These are phyloP conservation scores for Erigeron canadensis DNA, from an alignment of 129 eudicot species.

Conservation along the genomic window DNA sequence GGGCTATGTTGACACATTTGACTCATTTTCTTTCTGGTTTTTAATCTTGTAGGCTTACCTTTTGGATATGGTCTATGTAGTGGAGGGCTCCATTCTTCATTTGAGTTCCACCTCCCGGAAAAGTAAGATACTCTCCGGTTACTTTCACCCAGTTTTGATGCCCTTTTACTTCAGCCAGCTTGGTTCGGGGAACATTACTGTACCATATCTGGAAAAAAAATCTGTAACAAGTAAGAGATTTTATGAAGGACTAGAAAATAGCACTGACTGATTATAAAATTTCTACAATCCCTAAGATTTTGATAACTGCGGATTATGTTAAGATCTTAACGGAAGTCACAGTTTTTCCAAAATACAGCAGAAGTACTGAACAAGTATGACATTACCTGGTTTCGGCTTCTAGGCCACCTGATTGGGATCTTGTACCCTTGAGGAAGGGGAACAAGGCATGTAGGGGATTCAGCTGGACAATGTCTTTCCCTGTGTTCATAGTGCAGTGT, in stretches of 20 bases:
- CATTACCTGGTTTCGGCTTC: slow-evolving; percentile 53
- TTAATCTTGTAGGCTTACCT: slow-evolving; percentile 23
- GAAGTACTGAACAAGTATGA: not conserved
- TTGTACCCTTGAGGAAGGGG: slow-evolving; percentile 49
- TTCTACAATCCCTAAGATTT: not conserved
- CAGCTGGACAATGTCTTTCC: slow-evolving; percentile 59
- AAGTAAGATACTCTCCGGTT: slow-evolving; percentile 49
- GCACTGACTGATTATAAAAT: not conserved
- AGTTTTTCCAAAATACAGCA: not conserved
- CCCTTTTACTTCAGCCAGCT: slow-evolving; percentile 53
- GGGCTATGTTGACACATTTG: not conserved
- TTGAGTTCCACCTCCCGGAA: slow-evolving; percentile 70
- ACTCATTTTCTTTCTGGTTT: not conserved
- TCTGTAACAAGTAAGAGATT: not conserved
- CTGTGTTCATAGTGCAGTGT: slow-evolving; percentile 56
- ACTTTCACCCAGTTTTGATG: slow-evolving; percentile 74
- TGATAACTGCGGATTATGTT: not conserved
- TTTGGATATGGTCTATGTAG: slow-evolving; percentile 46
- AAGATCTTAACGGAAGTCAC: not conserved
- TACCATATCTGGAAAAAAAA: slow-evolving; percentile 52
- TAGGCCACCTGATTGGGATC: slow-evolving; percentile 51
- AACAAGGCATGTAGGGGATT: slow-evolving; percentile 56
- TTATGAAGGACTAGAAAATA: not conserved
- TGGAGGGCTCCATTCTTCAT: slow-evolving; percentile 59
- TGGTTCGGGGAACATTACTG: slow-evolving; percentile 46